Base-by-base conservation (phyloP, 2,329 filamentous ascomycete genomes). In the Venturia asperata region DNA sequence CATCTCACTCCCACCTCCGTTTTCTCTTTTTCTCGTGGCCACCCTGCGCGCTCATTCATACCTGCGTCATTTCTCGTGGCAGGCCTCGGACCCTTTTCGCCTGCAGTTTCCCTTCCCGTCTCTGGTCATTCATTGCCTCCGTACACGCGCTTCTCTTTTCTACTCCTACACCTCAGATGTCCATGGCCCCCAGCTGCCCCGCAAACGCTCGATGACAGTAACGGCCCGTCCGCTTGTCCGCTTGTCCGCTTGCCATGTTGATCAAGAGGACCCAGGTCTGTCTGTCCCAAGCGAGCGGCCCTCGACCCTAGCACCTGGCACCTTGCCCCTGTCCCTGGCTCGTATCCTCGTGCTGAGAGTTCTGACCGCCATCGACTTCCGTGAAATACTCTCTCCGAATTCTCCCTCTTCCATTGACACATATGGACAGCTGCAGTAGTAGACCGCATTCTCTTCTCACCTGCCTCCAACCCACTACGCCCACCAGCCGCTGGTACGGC, bases 341-440 rank as follows among this genome's bases (percentile, higher is more conserved):
- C 52, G n/a, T 21, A 30, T 55, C 49, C 49, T 55, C 49, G 30
- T 58, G 27, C 49, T 58, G 52, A 21, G n/a, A n/a, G 27, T 58
- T 34, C 52, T 58, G 52, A 58, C 52, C 52, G 52, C 52, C 52
- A 58, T 58, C 52, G 19, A 58, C 30, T 37, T 58, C 52, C 52
- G 27, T 37, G 52, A 37, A 58, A 37, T 58, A 58, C 52, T 27
- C 27, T 34, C 24, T n/a, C 52, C 52, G 52, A 37, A 6, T 56
- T 9, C 52, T 56, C 30, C 52, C 52, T 37, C 17, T n/a, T 10
- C 19, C 52, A 58, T 58, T 27, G 52, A 58, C 52, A 58, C 52
- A 37, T 58, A 58, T 58, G 52, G 52, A 58, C 52, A 37, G 52
- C 27, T 58, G 52, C 52, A 58, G 52, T 37, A 37, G 30, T 27